Evolutionary conservation across 2,329 filamentous ascomycete species (phyloP).

Genomic region (Colletotrichum paranaense): DNA sequence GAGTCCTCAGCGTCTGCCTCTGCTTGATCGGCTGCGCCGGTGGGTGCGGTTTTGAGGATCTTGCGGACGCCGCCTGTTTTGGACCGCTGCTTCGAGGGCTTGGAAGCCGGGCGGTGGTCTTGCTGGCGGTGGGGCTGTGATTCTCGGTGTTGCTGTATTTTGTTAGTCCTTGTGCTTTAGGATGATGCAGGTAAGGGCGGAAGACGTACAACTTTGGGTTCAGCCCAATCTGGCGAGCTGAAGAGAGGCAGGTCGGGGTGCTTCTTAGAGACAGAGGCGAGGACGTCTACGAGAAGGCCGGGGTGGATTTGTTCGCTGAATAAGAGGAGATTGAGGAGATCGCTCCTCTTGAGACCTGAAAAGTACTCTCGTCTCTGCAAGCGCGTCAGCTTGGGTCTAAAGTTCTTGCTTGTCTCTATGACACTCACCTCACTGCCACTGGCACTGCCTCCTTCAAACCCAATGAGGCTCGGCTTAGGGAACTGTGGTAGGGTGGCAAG

Average conservation of each 20-base stretch:
- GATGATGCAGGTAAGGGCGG: not conserved
- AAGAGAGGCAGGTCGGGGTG: slow-evolving; percentile 57
- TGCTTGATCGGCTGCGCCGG: slow-evolving; percentile 22
- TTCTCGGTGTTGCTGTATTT: not conserved
- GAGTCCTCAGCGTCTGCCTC: slow-evolving; percentile 45
- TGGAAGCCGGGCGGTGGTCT: not conserved
- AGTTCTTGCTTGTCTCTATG: not conserved
- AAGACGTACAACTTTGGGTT: slow-evolving; percentile 17
- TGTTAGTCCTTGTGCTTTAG: not conserved
- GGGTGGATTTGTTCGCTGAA: slow-evolving; percentile 55
- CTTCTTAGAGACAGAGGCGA: slow-evolving; percentile 54
- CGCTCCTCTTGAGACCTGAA: slow-evolving; percentile 47
- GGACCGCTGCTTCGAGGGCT: slow-evolving; percentile 41
- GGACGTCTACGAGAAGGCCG: slow-evolving; percentile 53
- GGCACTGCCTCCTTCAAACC: slow-evolving; percentile 50
- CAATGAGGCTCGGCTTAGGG: slow-evolving; percentile 50
- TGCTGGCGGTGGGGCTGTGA: not conserved
- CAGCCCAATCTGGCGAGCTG: slow-evolving; percentile 53
- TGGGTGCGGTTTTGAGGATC: slow-evolving; percentile 44
- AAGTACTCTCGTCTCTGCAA: slow-evolving; percentile 53
- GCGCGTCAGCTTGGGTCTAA: not conserved
- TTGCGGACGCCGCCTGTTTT: slow-evolving; percentile 48
- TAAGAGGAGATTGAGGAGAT: slow-evolving; percentile 53
- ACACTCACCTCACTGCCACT: slow-evolving; percentile 44
- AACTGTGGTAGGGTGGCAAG: slow-evolving; percentile 48